Evolutionary conservation across 1,284 basidiomycete genomes (phyloP).

Genomic region (Malassezia furfur): DNA sequence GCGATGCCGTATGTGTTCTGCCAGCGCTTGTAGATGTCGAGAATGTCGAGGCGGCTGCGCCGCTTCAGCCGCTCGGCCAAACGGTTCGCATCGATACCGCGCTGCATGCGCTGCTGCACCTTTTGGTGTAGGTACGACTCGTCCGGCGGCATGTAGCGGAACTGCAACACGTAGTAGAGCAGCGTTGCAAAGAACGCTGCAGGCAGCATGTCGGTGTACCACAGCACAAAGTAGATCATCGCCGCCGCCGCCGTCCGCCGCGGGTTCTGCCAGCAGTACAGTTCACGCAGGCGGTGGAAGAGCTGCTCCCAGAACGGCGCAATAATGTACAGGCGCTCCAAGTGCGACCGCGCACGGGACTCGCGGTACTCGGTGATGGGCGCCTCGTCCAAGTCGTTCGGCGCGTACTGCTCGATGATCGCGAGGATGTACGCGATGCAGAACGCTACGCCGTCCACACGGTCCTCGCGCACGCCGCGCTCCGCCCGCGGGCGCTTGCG

Average conservation of each 20-base stretch:
- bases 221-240: conserved; percentile 47
- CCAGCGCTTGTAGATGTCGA: conserved; percentile 44
- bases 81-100: conserved; percentile 42
- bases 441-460: conserved; percentile 43
- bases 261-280: conserved; percentile 27
- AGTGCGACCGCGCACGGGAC: conserved; percentile 36
- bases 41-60: conserved; percentile 40
- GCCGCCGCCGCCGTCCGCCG: conserved; percentile 31
- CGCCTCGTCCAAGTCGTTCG: conserved; percentile 43
- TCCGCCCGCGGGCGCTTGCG: background rate
- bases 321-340: conserved; percentile 46
- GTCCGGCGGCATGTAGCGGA: conserved; percentile 46
- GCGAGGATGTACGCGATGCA: conserved; percentile 46
- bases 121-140: conserved; percentile 40
- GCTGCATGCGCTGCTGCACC: conserved; percentile 41
- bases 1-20: conserved; percentile 30
- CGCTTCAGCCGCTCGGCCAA: conserved; percentile 39
- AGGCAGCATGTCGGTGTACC: conserved; percentile 45
- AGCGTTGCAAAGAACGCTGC: conserved; percentile 39
- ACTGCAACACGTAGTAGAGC: conserved; percentile 41
- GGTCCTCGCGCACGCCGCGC: conserved; percentile 8
- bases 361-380: conserved; percentile 42
- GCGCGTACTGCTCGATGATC: conserved; percentile 39
- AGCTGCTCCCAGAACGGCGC: conserved; percentile 48
- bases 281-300: conserved; percentile 14